A percentile compares a stretch with the other conserved stretches of the same genome.
phyloP scores from a whole-genome alignment of 73 alveolate genomes.

The Effrenium voratum region DNA sequence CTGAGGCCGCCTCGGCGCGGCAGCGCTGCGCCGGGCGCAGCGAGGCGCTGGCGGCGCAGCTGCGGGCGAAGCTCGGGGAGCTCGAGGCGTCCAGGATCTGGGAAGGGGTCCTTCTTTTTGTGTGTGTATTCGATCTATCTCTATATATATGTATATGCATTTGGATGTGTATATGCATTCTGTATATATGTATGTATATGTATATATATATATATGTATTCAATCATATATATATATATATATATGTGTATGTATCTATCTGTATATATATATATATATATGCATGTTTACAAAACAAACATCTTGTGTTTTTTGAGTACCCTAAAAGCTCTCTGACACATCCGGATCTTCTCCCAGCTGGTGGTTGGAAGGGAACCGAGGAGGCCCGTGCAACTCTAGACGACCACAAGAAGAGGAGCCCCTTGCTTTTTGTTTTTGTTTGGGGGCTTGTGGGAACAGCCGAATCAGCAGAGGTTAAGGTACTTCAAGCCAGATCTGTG shows the following conservation, averaged over 20 bases:
- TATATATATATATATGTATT: not conserved
- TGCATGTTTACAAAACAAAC: not conserved
- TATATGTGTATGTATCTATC: not conserved
- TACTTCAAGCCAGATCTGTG: no score
- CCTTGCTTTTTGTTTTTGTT: no score
- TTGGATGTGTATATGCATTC: not conserved
- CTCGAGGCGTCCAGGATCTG: not conserved
- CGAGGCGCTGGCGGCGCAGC: conserved; percentile 7
- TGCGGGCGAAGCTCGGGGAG: conserved; percentile 41
- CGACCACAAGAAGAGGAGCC: no score
- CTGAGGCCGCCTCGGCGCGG: not conserved
- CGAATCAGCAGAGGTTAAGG: no score
- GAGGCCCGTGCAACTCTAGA: no score
- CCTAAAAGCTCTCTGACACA: no score
- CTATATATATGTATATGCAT: not conserved
- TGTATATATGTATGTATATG: not conserved
- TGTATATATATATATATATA: not conserved
- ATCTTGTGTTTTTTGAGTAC: no score
- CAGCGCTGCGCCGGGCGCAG: not conserved
- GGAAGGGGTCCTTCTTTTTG: not conserved
- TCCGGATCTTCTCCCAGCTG: no score
- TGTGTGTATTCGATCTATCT: not conserved
- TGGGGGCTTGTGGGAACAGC: no score
- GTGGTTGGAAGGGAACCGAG: no score
- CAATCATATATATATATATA: not conserved